A percentile compares a stretch with the other conserved stretches of the same genome.
Evolutionary conservation across 768 basidiomycete species (phyloP).

Genomic region (Sarcomyxa edulis): DNA sequence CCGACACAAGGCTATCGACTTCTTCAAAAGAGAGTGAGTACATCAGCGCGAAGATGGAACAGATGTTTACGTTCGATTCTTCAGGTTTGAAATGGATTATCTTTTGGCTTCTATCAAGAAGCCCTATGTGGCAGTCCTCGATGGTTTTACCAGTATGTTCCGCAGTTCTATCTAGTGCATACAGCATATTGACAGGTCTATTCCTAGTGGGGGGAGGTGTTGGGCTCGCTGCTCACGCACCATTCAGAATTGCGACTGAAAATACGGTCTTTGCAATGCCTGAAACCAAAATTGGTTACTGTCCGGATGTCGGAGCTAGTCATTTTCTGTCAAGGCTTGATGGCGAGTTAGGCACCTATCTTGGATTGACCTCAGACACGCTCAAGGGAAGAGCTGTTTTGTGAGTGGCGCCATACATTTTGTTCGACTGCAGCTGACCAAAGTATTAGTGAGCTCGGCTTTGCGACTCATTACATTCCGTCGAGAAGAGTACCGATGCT

Average conservation of each 20-base stretch:
- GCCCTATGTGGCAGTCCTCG: conserved; percentile 88
- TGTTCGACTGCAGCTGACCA: conserved; percentile 6
- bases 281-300: conserved; percentile 88
- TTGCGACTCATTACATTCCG: conserved; percentile 92
- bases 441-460: conserved; percentile 70
- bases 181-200: conserved; percentile 6
- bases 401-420: conserved; percentile 41
- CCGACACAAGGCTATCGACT: conserved; percentile 65
- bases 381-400: conserved; percentile 80
- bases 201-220: conserved; percentile 90
- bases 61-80: conserved; percentile 9
- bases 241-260: conserved; percentile 91
- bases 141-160: conserved; percentile 84
- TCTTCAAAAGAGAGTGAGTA: conserved; percentile 86
- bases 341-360: conserved; percentile 90
- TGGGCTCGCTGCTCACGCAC: conserved; percentile 78
- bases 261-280: conserved; percentile 94
- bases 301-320: conserved; percentile 90
- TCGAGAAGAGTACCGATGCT: conserved; percentile 70
- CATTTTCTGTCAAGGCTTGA: conserved; percentile 88
- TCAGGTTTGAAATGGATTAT: conserved; percentile 78
- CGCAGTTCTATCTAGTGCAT: conserved; percentile 8
- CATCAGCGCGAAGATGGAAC: conserved; percentile 10
- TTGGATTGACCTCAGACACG: conserved; percentile 75
- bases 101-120: conserved; percentile 66